A percentile compares a stretch with the other conserved stretches of the same genome.
These are phyloP conservation scores for Cronartium quercuum DNA, from an alignment of 1,284 basidiomycete species.

Conservation along the genomic window DNA sequence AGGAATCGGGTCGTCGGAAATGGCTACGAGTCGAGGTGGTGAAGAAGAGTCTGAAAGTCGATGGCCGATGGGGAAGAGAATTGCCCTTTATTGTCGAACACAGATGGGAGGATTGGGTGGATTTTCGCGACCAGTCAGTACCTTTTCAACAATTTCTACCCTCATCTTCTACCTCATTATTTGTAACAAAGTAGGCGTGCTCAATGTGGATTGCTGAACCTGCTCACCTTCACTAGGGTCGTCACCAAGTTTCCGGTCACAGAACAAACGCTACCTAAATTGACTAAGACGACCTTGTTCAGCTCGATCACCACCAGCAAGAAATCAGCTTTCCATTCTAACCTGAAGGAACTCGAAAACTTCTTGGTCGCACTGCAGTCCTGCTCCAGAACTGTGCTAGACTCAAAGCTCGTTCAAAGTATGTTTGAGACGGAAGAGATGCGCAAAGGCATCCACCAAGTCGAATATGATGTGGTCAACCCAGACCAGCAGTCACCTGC, in stretches of 20 bases:
- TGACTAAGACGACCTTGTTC: conserved; percentile 17
- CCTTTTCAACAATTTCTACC: too few species aligned
- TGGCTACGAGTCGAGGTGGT: conserved; percentile 8
- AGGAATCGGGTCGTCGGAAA: neutral
- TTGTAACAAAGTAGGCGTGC: neutral
- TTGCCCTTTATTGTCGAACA: conserved; percentile 9
- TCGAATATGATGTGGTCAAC: conserved; percentile 11
- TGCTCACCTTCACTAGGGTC: neutral
- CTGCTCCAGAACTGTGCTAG: conserved; percentile 13
- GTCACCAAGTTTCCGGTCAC: conserved; percentile 6
- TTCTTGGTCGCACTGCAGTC: conserved; percentile 4
- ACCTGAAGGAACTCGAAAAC: conserved; percentile 13
- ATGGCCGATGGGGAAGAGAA: conserved; percentile 27
- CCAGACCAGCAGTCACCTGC: neutral
- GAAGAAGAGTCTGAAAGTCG: conserved; percentile 20
- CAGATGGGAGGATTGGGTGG: conserved; percentile 31
- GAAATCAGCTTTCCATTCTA: neutral
- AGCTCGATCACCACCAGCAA: conserved; percentile 23
- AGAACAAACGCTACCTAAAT: conserved; percentile 21
- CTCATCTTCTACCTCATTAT: too few species aligned
- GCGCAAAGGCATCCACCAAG: neutral
- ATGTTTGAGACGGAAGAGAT: conserved; percentile 25
- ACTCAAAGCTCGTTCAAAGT: conserved; percentile 5
- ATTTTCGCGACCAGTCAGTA: conserved; percentile 15
- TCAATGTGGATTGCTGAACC: neutral